Base-by-base conservation (phyloP, 805 yeast species). In the Yarrowia yakushimensis region DNA sequence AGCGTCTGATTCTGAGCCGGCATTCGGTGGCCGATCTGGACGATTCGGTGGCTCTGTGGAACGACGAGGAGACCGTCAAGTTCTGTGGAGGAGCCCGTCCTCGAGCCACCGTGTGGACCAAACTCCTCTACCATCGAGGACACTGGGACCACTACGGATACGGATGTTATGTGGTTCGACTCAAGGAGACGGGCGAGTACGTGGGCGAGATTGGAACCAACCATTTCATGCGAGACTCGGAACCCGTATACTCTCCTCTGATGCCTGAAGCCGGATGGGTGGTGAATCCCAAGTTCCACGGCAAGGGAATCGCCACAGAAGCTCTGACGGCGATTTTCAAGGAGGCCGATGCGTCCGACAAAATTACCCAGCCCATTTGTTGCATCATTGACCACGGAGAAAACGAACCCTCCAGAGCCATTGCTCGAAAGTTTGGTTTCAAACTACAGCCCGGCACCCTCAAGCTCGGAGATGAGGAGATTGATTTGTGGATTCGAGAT, bases 201-300 rank as follows among this genome's bases (percentile, higher is more conserved):
- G 9, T 52, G 2, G 59, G 59, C 2, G 59, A 52, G 13, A 52
- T 52, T 18, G 59, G 59, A 4, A 31, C 18, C 25, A 52, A 52
- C 33, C 59, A 52, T 17, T 52, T 52, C 23, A 52, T 52, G 59
- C 42, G 59, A 25, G 59, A 52, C 37, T 52, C 59, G 17, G 17
- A 34, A n/a, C 59, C 59, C 9, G 17, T 4, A 3, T 52, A 52
- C 43, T 52, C 59, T n/a, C 43, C 59, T n/a, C 31, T 23, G 3
- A 52, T 52, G 59, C 59, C 59, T 3, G 59, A 52, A 17, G 59
- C 43, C 2, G 59, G 59, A 5, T 52, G 59, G 59, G 59, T 52
- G 4, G 33, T 52, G 25, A 36, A 52, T n/a, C 59, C 59, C 27
- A 52, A 33, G 25, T 34, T 2, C 13, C 59, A 52, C 8, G 59